Evolutionary conservation across 768 basidiomycete species (phyloP).

Genomic region (Tylopilus felleus): DNA sequence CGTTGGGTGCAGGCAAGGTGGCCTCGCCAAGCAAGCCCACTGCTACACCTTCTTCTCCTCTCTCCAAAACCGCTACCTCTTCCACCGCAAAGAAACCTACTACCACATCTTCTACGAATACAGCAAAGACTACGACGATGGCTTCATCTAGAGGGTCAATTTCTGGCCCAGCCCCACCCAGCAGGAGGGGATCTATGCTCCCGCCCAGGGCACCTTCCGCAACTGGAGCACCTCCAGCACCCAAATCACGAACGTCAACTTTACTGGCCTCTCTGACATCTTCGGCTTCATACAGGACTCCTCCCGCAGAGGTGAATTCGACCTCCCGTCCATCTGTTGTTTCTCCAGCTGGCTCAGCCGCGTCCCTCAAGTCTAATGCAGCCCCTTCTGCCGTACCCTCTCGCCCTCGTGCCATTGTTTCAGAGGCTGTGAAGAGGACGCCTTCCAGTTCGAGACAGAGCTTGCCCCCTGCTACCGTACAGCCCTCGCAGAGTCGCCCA

Average conservation of each 20-base stretch:
- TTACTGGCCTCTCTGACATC: slow-evolving; percentile 27
- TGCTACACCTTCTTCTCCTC: slow-evolving; percentile 30
- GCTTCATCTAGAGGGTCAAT: slow-evolving; percentile 29
- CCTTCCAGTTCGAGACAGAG: slow-evolving; percentile 42
- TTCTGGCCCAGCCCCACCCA: slow-evolving; percentile 32
- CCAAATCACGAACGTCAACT: slow-evolving; percentile 38
- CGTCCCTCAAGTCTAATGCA: slow-evolving; percentile 44
- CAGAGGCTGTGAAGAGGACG: slow-evolving; percentile 59
- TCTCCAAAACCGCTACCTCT: slow-evolving; percentile 30
- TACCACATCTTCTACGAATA: slow-evolving; percentile 28
- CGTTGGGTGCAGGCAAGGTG: slow-evolving; percentile 59
- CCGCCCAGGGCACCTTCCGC: slow-evolving; percentile 38
- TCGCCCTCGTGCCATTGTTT: slow-evolving; percentile 65
- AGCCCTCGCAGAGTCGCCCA: slow-evolving; percentile 37
- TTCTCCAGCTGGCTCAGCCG: slow-evolving; percentile 53
- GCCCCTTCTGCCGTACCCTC: slow-evolving; percentile 24
- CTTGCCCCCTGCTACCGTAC: slow-evolving; percentile 25
- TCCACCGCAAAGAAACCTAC: slow-evolving; percentile 29
- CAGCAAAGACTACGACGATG: slow-evolving; percentile 34
- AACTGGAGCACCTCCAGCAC: slow-evolving; percentile 33
- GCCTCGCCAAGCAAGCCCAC: slow-evolving; percentile 42
- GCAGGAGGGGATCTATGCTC: slow-evolving; percentile 31
- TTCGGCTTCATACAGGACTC: slow-evolving; percentile 20
- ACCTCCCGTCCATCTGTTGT: slow-evolving; percentile 47
- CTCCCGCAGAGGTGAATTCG: slow-evolving; percentile 21